Evolutionary conservation across 441 rosid species (phyloP).

Genomic region (Biscutella laevigata): DNA sequence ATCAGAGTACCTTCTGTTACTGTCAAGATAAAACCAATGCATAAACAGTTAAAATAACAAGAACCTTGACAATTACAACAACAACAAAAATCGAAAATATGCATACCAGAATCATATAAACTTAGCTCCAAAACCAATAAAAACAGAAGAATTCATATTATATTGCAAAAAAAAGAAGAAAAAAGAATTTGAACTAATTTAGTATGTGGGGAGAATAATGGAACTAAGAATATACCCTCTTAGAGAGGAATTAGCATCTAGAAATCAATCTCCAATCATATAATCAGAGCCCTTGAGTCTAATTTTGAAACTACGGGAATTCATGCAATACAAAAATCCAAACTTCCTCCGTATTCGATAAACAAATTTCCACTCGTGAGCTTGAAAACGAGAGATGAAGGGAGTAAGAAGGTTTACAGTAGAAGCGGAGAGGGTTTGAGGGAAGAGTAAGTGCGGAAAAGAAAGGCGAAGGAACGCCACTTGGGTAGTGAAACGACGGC

Average conservation of each 20-base stretch:
- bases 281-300: neutral
- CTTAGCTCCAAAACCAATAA: neutral
- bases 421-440: conserved; percentile 32
- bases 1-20: conserved; percentile 33
- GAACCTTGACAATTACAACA: no score
- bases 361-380: neutral
- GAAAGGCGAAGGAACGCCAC: conserved; percentile 50
- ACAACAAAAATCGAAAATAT: neutral
- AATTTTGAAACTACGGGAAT: neutral
- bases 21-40: neutral
- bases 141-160: neutral
- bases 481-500: conserved; percentile 53
- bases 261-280: neutral
- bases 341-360: neutral
- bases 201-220: no score
- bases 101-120: no score
- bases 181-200: neutral
- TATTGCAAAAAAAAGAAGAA: neutral
- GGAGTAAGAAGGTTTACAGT: conserved; percentile 31
- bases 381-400: neutral
- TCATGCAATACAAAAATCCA: neutral
- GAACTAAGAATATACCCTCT: no score
- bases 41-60: neutral
- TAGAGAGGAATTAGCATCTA: no score
- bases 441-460: conserved; percentile 33